Base-by-base conservation (phyloP, 2,329 filamentous ascomycete species). In the Davidsoniella australis region DNA sequence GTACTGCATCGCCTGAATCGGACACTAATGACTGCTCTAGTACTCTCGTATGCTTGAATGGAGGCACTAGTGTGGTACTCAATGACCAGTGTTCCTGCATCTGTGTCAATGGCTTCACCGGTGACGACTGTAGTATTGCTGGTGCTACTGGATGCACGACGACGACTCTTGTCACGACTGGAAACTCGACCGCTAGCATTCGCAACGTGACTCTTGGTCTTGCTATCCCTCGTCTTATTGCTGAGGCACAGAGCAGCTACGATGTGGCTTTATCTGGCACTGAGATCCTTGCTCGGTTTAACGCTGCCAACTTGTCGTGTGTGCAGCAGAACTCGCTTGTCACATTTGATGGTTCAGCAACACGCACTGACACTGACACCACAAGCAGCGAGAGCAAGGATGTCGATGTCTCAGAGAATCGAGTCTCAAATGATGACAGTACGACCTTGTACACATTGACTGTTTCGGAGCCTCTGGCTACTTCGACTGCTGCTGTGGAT, bases 51-150 rank as follows among this genome's bases (percentile, higher is more conserved):
- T 95, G 89, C 59, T 66, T 74, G 47, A 94, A 96, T 55, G 86
- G 85, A 8, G 89, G 89, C 24, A 78, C 80, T 16, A 87, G 80
- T 49, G 74, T 89, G 14, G 64, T 86, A 17, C 75, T 73, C 14
- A 69, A 76, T 50, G 73, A 76, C 3, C 67, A 73, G 17, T 96
- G 89, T 64, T 81, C 80, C 10, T 98, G 89, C 61, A 77, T 95
- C 41, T 98, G 89, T 63, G 78, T 81, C 18, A 87, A 91, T 57
- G 86, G 88, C 1, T 96, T 89, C 61, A 88, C 83, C 0, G 72
- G 73, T 12, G 63, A 65, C 18, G 67, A 72, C 52, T 78, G 75
- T 58, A 69, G 67, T 4, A 61, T 63, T 20, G 60, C 64, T 1
- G 68, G 67, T 45, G 61, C 67, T 1, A 62, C 67, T 38, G 73